phyloP scores from a whole-genome alignment of 768 basidiomycete genomes.

The Cyclocybe cylindracea region DNA sequence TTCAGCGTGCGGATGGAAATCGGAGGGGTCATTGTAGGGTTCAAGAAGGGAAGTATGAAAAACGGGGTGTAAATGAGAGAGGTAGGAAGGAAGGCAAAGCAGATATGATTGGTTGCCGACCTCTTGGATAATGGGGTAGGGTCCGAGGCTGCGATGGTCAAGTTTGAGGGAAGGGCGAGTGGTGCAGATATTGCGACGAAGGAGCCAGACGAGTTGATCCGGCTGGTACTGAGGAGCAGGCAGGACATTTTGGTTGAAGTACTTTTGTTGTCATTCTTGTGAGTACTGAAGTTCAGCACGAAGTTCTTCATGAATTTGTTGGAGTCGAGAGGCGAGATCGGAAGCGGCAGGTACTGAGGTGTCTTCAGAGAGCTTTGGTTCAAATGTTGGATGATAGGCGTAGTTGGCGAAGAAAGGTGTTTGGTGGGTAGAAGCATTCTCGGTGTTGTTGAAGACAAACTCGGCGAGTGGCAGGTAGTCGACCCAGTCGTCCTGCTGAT shows the following conservation, averaged over 20 bases:
- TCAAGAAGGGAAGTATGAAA: slow-evolving; percentile 40
- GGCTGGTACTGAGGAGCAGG: slow-evolving; percentile 28
- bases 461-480: slow-evolving; percentile 39
- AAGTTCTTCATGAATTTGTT: slow-evolving; percentile 33
- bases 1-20: slow-evolving; percentile 28
- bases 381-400: slow-evolving; percentile 31
- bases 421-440: slow-evolving; percentile 30
- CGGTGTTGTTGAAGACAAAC: slow-evolving; percentile 40
- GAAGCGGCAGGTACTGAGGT: slow-evolving; percentile 31
- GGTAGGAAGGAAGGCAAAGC: slow-evolving; percentile 29
- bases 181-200: slow-evolving; percentile 35
- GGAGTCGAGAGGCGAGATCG: slow-evolving; percentile 26
- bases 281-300: slow-evolving; percentile 29
- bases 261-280: slow-evolving; percentile 25
- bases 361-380: slow-evolving; percentile 24
- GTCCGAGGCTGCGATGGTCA: slow-evolving; percentile 24
- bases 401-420: slow-evolving; percentile 40
- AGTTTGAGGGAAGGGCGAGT: slow-evolving; percentile 39
- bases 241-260: slow-evolving; percentile 25
- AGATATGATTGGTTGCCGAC: slow-evolving; percentile 23
- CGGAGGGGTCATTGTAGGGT: slow-evolving; percentile 31
- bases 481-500: slow-evolving; percentile 45
- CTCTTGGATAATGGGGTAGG: slow-evolving; percentile 13
- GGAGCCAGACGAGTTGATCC: slow-evolving; percentile 34
- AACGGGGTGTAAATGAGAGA: slow-evolving; percentile 37